Conservation (phyloP, 2,329 filamentous ascomycete species). For the Talaromyces marneffei region DNA sequence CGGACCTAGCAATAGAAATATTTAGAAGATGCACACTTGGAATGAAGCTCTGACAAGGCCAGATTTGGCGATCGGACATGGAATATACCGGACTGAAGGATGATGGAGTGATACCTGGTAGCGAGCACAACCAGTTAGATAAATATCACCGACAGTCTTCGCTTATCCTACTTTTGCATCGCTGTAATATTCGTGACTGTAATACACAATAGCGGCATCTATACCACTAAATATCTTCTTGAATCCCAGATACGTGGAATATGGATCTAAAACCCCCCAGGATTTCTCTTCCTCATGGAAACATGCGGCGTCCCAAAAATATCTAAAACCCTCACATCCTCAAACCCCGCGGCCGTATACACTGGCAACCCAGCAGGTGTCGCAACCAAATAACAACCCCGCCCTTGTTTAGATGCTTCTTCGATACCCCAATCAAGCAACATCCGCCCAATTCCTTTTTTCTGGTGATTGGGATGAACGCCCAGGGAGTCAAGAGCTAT, state of each 20-base stretch:
- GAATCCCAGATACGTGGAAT: background rate
- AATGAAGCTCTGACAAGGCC: too few relatives aligned
- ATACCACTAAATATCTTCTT: background rate
- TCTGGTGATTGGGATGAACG: background rate
- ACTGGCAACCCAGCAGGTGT: background rate
- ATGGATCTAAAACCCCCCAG: background rate
- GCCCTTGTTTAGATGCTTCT: background rate
- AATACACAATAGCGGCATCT: background rate
- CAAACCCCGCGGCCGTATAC: slow-evolving; percentile 1
- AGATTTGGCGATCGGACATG: background rate
- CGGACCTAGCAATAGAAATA: background rate
- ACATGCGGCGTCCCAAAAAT: slow-evolving; percentile 5
- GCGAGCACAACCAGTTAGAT: background rate
- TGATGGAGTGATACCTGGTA: too few relatives aligned
- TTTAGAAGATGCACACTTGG: background rate
- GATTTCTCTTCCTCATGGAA: slow-evolving; percentile 5
- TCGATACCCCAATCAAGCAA: slow-evolving; percentile 1
- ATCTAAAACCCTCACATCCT: background rate
- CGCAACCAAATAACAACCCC: slow-evolving; percentile 2
- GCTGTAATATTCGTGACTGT: background rate
- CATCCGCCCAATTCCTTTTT: background rate
- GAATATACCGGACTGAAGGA: background rate
- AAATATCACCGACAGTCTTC: background rate
- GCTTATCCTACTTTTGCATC: background rate
- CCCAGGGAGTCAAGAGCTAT: slow-evolving; percentile 1